Conservation (phyloP, 306 rosid species). For the Inga leiocalycina region DNA sequence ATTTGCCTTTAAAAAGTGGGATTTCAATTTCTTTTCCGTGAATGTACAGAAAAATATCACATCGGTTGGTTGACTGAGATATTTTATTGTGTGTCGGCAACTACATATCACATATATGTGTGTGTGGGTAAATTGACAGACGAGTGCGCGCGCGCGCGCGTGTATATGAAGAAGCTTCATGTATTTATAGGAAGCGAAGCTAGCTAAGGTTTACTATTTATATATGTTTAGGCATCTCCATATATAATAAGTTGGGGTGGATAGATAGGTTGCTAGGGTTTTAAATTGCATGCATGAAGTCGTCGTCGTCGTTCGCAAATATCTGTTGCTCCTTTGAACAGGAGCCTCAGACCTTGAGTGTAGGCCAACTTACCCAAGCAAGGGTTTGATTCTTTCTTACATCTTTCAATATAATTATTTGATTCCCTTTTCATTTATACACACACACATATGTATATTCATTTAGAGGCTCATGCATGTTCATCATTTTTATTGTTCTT, state of each 20-base stretch:
- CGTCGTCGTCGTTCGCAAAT: constrained; percentile 47
- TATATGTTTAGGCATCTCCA: background rate
- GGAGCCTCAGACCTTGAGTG: constrained; percentile 78
- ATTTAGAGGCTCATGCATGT: background rate
- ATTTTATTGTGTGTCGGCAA: constrained; percentile 15
- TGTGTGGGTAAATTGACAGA: too few species aligned
- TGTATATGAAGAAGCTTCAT: background rate
- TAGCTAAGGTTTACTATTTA: background rate
- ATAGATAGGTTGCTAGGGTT: background rate
- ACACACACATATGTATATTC: too few species aligned
- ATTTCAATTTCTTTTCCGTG: constrained; percentile 35
- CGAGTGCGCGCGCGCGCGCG: background rate
- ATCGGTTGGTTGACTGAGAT: background rate
- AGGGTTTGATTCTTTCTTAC: constrained; percentile 45
- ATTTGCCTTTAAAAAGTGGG: constrained; percentile 24
- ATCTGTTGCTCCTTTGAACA: constrained; percentile 65
- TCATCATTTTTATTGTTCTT: constrained; percentile 14
- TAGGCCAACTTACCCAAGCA: constrained; percentile 63
- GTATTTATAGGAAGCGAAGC: background rate
- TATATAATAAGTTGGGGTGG: background rate
- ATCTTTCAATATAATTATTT: too few species aligned
- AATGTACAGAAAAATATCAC: constrained; percentile 29
- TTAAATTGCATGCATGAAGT: background rate
- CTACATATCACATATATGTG: too few species aligned
- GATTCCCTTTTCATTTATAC: too few species aligned